Conservation (phyloP, 2,329 filamentous ascomycete genomes). For the Alternaria conjuncta region DNA sequence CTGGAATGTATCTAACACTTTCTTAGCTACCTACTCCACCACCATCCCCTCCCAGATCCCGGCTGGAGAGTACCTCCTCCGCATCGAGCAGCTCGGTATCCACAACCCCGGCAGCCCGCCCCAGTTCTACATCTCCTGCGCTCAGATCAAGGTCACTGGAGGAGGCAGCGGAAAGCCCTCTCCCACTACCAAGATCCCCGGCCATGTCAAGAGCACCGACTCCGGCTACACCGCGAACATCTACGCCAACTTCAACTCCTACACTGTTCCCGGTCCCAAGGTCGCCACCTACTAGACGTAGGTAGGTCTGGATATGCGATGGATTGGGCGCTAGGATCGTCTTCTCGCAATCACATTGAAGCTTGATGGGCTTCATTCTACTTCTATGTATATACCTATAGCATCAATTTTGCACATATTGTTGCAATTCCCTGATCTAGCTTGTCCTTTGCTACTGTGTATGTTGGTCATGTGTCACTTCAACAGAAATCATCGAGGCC, state of each 20-base stretch:
- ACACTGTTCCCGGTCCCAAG: slow-evolving; percentile 45
- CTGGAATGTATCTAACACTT: slow-evolving; percentile 11
- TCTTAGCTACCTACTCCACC: slow-evolving; percentile 41
- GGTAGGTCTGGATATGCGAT: neutral
- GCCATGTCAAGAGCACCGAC: slow-evolving; percentile 43
- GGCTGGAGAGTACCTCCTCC: slow-evolving; percentile 55
- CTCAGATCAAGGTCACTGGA: slow-evolving; percentile 56
- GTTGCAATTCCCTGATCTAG: neutral
- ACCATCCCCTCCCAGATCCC: slow-evolving; percentile 52
- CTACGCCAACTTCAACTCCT: slow-evolving; percentile 47
- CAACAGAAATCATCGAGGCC: neutral
- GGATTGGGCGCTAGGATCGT: neutral
- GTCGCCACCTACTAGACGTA: slow-evolving; percentile 44
- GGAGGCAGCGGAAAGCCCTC: slow-evolving; percentile 33
- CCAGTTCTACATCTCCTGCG: slow-evolving; percentile 51
- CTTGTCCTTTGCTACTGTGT: neutral
- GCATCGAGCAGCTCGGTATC: slow-evolving; percentile 58
- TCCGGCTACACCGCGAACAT: slow-evolving; percentile 49
- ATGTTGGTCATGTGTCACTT: neutral
- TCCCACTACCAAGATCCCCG: slow-evolving; percentile 41
- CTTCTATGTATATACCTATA: slow-evolving; percentile 18
- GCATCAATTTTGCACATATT: neutral
- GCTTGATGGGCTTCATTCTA: neutral
- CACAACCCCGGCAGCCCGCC: slow-evolving; percentile 47
- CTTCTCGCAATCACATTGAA: neutral